These are phyloP conservation scores for Xylariaceae sp. DNA, from an alignment of 2,329 filamentous ascomycete genomes.

Conservation along the genomic window DNA sequence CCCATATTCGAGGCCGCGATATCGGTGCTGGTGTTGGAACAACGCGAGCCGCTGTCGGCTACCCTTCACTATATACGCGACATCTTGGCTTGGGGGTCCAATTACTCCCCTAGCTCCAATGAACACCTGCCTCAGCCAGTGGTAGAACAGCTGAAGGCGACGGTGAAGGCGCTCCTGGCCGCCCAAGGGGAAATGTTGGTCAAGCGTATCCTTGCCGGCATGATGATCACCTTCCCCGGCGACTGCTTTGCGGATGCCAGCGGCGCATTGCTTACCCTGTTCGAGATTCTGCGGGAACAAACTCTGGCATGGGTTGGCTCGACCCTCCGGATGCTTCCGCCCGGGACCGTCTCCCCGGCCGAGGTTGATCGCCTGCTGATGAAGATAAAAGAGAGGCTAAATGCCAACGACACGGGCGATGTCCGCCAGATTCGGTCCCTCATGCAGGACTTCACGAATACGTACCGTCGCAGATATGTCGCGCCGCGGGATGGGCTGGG, in stretches of 20 bases:
- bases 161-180: conserved; percentile 66
- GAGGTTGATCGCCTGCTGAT: conserved; percentile 77
- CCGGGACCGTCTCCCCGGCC: conserved; percentile 70
- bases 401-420: conserved; percentile 53
- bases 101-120: conserved; percentile 60
- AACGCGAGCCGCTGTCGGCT: conserved; percentile 84
- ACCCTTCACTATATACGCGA: conserved; percentile 91
- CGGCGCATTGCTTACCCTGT: conserved; percentile 82
- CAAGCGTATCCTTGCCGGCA: conserved; percentile 86
- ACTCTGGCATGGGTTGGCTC: conserved; percentile 76
- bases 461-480: conserved; percentile 87
- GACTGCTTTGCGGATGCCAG: conserved; percentile 95
- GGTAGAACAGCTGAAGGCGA: conserved; percentile 62
- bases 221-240: conserved; percentile 98
- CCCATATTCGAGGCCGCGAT: conserved; percentile 84
- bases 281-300: conserved; percentile 77
- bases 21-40: conserved; percentile 80
- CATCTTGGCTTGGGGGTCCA: conserved; percentile 79
- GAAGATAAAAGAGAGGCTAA: conserved; percentile 74
- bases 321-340: conserved; percentile 78
- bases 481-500: conserved; percentile 91
- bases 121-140: conserved; percentile 52
- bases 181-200: conserved; percentile 71
- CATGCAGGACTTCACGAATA: conserved; percentile 94
- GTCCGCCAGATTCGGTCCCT: conserved; percentile 75